Conservation (phyloP, 305 asterid species). For the Fraxinus floribunda region DNA sequence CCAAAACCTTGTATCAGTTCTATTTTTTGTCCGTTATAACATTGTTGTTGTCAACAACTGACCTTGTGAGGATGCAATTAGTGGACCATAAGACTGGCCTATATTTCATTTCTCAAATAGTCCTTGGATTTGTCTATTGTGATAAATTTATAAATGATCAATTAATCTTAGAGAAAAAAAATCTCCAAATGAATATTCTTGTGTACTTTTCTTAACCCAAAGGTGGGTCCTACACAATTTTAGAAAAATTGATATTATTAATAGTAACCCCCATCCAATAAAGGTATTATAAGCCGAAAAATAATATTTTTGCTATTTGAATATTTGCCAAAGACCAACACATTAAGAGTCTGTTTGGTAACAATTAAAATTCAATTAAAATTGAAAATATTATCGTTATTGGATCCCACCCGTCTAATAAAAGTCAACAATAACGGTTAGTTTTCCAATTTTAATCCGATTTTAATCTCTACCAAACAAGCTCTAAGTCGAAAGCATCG, state of each 20-base stretch:
- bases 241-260: not conserved
- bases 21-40: not conserved
- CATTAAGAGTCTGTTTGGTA: not conserved
- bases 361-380: no score
- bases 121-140: not conserved
- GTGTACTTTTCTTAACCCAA: not conserved
- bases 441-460: no score
- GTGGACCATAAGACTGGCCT: not conserved
- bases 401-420: no score
- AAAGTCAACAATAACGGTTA: no score
- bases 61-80: not conserved
- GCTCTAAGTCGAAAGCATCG: not conserved
- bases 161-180: not conserved
- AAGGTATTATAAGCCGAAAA: not conserved
- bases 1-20: not conserved
- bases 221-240: not conserved
- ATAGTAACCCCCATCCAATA: not conserved
- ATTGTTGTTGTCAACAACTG: not conserved
- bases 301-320: not conserved
- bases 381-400: no score
- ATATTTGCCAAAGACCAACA: not conserved
- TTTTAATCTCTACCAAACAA: no score
- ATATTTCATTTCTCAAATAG: not conserved
- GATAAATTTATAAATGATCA: not conserved
- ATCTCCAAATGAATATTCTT: not conserved